Conservation (phyloP, 208 protist genomes). For the Porcisia deanei region DNA sequence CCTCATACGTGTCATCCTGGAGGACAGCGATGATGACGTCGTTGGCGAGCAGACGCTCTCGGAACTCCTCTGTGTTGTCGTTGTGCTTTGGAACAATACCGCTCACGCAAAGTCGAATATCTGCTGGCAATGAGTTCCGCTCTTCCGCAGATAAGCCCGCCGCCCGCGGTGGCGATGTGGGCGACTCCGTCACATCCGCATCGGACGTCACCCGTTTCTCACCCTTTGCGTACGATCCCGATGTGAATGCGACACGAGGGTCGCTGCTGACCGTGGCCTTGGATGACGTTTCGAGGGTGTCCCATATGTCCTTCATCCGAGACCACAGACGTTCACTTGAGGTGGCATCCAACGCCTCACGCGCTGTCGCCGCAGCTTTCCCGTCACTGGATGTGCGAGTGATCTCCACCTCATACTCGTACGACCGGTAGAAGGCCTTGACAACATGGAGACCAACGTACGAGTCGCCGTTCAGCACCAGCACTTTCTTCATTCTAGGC, state of each 20-base stretch:
- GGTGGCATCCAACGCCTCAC: background rate
- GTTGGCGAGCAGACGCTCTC: constrained; percentile 57
- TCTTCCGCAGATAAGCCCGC: constrained; percentile 13
- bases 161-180: background rate
- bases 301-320: constrained; percentile 1
- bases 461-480: constrained; percentile 82
- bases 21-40: constrained; percentile 89
- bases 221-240: background rate
- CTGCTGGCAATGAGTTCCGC: constrained; percentile 29
- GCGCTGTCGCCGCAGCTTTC: background rate
- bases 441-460: constrained; percentile 77
- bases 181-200: background rate
- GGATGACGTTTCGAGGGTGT: background rate
- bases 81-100: constrained; percentile 71
- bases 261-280: background rate
- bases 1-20: constrained; percentile 80
- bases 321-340: background rate
- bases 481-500: constrained; percentile 63
- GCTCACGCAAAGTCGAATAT: constrained; percentile 48
- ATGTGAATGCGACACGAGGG: background rate
- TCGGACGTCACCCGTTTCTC: background rate
- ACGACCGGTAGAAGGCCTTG: constrained; percentile 54
- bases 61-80: constrained; percentile 64
- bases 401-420: constrained; percentile 80
- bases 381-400: constrained; percentile 47